Percentiles rank a stretch among this genome's conserved stretches.
Evolutionary conservation across 208 protist genomes (phyloP).

Genomic region (Acanthamoeba lenticulata): DNA sequence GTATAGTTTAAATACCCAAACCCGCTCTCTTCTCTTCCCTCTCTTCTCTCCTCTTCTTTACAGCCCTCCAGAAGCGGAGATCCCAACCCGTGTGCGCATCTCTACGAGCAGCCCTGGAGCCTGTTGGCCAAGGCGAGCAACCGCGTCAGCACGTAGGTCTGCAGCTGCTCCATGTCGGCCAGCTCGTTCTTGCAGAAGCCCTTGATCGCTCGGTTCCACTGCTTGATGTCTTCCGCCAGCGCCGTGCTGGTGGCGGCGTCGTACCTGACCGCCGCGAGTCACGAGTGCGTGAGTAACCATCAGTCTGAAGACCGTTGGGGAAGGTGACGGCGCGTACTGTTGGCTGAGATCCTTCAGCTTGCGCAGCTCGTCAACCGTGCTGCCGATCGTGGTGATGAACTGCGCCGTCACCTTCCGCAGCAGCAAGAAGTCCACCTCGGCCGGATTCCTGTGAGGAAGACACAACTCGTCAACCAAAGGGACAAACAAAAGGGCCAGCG

Average conservation of each 20-base stretch:
- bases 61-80: too few relatives aligned
- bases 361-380: neutral
- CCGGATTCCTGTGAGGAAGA: neutral
- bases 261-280: neutral
- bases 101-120: neutral
- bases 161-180: neutral
- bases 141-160: neutral
- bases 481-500: neutral
- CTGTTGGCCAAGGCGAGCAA: neutral
- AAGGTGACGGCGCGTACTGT: neutral
- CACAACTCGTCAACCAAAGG: neutral
- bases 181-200: neutral
- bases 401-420: neutral
- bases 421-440: conserved; percentile 35
- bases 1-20: too few relatives aligned
- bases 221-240: neutral
- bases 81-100: neutral
- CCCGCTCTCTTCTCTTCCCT: neutral
- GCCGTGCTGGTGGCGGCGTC: neutral
- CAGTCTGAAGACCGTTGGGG: neutral
- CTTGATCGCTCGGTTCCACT: conserved; percentile 17
- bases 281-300: neutral
- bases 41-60: too few relatives aligned
- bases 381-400: neutral
- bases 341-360: neutral